Percentiles rank a stretch among this genome's conserved stretches.
phyloP scores from a whole-genome alignment of 371 early-diverging fungal species.

The Smittium mucronatum region DNA sequence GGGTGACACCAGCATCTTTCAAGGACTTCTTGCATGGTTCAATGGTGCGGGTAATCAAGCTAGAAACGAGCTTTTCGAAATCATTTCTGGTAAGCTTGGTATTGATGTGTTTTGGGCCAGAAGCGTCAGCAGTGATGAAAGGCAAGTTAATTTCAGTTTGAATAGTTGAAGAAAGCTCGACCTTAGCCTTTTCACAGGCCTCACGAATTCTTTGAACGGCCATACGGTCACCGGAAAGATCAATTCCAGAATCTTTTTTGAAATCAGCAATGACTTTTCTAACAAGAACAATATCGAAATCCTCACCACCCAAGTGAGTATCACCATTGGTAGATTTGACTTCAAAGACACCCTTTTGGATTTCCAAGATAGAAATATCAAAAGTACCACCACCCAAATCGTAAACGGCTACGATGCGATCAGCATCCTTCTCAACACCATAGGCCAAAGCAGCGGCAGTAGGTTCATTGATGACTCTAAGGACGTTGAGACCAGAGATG shows the following conservation, averaged over 20 bases:
- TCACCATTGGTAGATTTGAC: conserved; percentile 95
- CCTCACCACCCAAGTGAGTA: conserved; percentile 98
- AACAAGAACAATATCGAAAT: conserved; percentile 88
- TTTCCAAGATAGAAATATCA: conserved; percentile 97
- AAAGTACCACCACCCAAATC: conserved; percentile 99
- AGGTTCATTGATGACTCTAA: conserved; percentile 98
- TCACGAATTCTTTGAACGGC: conserved; percentile 92
- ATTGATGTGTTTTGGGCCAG: conserved; percentile 94
- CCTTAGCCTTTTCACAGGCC: conserved; percentile 98
- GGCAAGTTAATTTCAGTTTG: conserved; percentile 94
- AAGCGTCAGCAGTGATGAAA: conserved; percentile 82
- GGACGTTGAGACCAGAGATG: conserved; percentile 91
- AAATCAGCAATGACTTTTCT: conserved; percentile 69
- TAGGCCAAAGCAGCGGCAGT: conserved; percentile 98
- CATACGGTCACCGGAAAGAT: conserved; percentile 70
- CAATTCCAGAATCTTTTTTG: conserved; percentile 69
- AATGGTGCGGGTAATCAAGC: conserved; percentile 81
- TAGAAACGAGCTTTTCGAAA: conserved; percentile 71
- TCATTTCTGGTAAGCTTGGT: conserved; percentile 79
- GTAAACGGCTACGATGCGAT: conserved; percentile 93
- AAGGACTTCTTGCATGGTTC: conserved; percentile 93
- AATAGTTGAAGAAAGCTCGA: conserved; percentile 82
- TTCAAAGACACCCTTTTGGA: conserved; percentile 96
- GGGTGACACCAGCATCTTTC: conserved; percentile 82
- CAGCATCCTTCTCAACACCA: conserved; percentile 89